Evolutionary conservation across 257 asterid species (phyloP).

Genomic region (Paulownia fortunei): DNA sequence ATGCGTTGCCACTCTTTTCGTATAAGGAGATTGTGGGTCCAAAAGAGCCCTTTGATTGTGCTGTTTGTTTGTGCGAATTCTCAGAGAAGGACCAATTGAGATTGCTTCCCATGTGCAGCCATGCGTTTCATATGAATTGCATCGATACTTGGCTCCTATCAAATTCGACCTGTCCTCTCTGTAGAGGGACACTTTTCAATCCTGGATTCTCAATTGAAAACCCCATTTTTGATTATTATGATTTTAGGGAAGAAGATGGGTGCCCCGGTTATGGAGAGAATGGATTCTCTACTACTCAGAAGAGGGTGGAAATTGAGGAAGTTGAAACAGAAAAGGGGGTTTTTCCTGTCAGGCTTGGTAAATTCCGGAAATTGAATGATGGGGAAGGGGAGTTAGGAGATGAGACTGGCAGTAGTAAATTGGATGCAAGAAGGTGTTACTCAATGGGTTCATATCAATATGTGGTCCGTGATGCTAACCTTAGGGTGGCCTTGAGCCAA

Average conservation of each 20-base stretch:
- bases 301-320: slow-evolving; percentile 43
- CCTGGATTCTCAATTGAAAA: slow-evolving; percentile 34
- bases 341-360: slow-evolving; percentile 63
- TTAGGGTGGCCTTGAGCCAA: slow-evolving; percentile 58
- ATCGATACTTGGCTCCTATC: slow-evolving; percentile 63
- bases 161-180: slow-evolving; percentile 58
- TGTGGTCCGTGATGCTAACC: slow-evolving; percentile 62
- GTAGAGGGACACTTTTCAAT: slow-evolving; percentile 47
- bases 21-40: slow-evolving; percentile 54
- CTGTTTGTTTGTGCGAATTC: too few species aligned
- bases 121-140: slow-evolving; percentile 58
- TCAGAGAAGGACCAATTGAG: slow-evolving; percentile 45
- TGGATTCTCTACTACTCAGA: slow-evolving; percentile 23
- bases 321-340: slow-evolving; percentile 28
- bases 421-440: slow-evolving; percentile 77
- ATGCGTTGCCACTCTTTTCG: slow-evolving; percentile 54
- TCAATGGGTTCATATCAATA: slow-evolving; percentile 85
- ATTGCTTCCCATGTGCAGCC: slow-evolving; percentile 56
- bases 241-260: slow-evolving; percentile 39
- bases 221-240: slow-evolving; percentile 43
- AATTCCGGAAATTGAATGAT: slow-evolving; percentile 52
- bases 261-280: slow-evolving; percentile 27
- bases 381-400: slow-evolving; percentile 45
- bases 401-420: slow-evolving; percentile 58
- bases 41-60: slow-evolving; percentile 56